Conservation (phyloP, 1,139 yeast genomes). For the Scheffersomyces illinoinensis region DNA sequence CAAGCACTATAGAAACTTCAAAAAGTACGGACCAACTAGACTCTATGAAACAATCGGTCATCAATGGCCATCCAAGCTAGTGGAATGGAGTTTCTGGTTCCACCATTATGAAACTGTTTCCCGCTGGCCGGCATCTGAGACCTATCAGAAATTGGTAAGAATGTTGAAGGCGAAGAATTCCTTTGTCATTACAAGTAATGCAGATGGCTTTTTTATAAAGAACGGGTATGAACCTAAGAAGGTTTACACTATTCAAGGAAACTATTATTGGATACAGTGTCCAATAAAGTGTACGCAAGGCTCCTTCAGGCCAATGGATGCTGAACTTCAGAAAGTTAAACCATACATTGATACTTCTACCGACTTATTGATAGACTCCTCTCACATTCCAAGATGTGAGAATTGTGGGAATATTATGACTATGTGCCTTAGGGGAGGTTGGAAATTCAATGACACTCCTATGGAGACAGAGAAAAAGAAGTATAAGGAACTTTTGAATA, state of each 20-base stretch:
- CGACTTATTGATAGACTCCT: background rate
- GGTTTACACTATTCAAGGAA: constrained; percentile 8
- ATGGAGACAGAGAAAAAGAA: background rate
- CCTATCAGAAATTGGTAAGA: constrained; percentile 5
- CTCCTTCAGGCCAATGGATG: background rate
- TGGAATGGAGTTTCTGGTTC: constrained; percentile 10
- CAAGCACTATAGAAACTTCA: background rate
- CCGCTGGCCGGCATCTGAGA: constrained; percentile 5
- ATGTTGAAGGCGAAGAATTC: constrained; percentile 2
- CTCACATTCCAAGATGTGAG: background rate
- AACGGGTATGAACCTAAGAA: constrained; percentile 7
- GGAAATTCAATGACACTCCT: background rate
- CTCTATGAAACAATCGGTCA: background rate
- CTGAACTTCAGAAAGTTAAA: background rate
- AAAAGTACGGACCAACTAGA: background rate
- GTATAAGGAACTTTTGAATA: background rate
- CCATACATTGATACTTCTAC: background rate
- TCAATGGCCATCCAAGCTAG: constrained; percentile 7
- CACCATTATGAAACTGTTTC: constrained; percentile 7
- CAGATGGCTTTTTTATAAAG: constrained; percentile 10
- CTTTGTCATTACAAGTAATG: constrained; percentile 10
- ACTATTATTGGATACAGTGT: background rate
- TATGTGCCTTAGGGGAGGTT: background rate
- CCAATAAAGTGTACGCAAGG: background rate
- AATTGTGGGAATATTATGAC: background rate